phyloP scores from a whole-genome alignment of 2,329 filamentous ascomycete species.

The Cryphonectria naterciae region DNA sequence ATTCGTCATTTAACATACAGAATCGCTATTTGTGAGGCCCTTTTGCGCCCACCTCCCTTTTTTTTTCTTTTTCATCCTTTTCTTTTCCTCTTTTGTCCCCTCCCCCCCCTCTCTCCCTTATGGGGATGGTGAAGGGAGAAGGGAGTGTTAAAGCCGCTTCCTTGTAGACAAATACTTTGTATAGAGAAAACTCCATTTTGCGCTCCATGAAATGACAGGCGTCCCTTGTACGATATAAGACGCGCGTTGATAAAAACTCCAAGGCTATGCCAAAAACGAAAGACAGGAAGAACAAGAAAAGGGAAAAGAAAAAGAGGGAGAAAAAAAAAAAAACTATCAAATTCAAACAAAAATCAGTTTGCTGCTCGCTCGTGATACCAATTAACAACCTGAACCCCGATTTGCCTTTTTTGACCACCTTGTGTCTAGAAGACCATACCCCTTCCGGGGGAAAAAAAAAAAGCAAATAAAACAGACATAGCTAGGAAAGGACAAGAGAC shows the following conservation, averaged over 20 bases:
- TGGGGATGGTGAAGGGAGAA: too few relatives aligned
- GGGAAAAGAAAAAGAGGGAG: background rate
- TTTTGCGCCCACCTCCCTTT: background rate
- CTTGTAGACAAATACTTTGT: background rate
- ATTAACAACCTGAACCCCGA: background rate
- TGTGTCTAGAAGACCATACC: background rate
- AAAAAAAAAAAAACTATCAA: background rate
- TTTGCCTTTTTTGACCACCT: background rate
- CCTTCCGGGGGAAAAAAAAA: too few relatives aligned
- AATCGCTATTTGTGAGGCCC: background rate
- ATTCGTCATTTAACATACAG: too few relatives aligned
- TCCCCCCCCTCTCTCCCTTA: too few relatives aligned
- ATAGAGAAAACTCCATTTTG: background rate
- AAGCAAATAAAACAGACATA: background rate
- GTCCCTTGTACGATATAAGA: background rate
- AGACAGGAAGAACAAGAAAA: background rate
- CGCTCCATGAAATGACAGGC: conserved; percentile 10
- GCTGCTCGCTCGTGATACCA: background rate
- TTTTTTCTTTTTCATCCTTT: background rate
- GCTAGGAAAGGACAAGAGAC: background rate
- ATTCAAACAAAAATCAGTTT: background rate
- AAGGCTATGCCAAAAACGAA: conserved; percentile 5
- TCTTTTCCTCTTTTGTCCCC: too few relatives aligned
- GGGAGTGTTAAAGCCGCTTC: background rate
- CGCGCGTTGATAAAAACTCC: background rate